Conservation (phyloP, 2,329 filamentous ascomycete genomes). For the Penicillium occitanis region DNA sequence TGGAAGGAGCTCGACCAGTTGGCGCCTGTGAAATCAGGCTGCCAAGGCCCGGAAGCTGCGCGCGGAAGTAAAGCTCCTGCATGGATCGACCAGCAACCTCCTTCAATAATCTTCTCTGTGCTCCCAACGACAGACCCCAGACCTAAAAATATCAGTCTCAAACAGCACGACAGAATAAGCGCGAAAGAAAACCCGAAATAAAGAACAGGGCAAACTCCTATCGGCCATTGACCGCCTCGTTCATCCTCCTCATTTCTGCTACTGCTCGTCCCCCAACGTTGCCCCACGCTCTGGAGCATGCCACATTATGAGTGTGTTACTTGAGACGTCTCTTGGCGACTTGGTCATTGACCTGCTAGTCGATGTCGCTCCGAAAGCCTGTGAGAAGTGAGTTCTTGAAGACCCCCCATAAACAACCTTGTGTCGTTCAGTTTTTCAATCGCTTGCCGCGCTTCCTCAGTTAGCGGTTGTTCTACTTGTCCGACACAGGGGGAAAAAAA, state of each 20-base stretch:
- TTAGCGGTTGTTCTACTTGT: constrained; percentile 19
- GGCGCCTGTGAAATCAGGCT: constrained; percentile 13
- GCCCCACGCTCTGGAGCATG: constrained; percentile 10
- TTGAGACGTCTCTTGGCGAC: constrained; percentile 91
- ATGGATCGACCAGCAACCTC: neutral
- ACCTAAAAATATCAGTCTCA: constrained; percentile 7
- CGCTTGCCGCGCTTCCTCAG: constrained; percentile 15
- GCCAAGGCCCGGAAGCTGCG: constrained; percentile 18
- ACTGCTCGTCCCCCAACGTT: constrained; percentile 7
- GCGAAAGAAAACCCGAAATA: neutral
- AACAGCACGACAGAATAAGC: neutral
- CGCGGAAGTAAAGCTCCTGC: neutral
- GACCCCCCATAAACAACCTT: neutral
- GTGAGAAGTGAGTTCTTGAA: constrained; percentile 73
- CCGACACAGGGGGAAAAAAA: constrained; percentile 24
- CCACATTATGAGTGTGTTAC: constrained; percentile 76
- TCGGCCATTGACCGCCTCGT: neutral
- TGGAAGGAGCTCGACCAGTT: neutral
- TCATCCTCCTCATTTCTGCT: neutral
- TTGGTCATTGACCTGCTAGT: constrained; percentile 91
- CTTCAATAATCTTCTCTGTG: neutral
- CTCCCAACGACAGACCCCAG: neutral
- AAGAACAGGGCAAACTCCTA: neutral
- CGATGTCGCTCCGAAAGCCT: constrained; percentile 84
- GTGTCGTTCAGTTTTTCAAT: neutral